These are phyloP conservation scores for Pythium plurisporium DNA, from an alignment of 352 stramenopile species.

Conservation along the genomic window DNA sequence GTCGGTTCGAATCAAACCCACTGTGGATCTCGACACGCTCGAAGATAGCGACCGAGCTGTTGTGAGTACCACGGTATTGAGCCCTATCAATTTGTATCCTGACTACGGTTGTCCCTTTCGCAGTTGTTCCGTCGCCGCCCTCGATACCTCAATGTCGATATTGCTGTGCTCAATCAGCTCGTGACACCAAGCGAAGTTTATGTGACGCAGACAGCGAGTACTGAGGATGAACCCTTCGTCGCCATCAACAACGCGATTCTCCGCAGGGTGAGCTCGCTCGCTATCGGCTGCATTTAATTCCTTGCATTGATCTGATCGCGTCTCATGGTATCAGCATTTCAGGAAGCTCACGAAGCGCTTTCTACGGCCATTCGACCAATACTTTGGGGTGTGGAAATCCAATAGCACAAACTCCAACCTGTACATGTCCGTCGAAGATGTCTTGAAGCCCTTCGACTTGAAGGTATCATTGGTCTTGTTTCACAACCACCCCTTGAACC, in stretches of 20 bases:
- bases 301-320: not conserved
- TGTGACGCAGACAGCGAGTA: conserved; percentile 41
- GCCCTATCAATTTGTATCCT: no score
- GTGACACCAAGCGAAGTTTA: conserved; percentile 44
- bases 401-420: conserved; percentile 52
- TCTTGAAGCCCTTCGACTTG: conserved; percentile 72
- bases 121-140: conserved; percentile 56
- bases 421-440: conserved; percentile 62
- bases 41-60: conserved; percentile 34
- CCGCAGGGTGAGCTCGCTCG: conserved; percentile 40
- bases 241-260: conserved; percentile 86
- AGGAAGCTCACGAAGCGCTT: conserved; percentile 80
- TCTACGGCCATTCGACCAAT: conserved; percentile 84
- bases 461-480: no score
- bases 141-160: conserved; percentile 50
- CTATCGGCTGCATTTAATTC: not conserved
- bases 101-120: not conserved
- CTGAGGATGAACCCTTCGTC: conserved; percentile 60
- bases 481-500: no score
- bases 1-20: conserved; percentile 51
- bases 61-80: conserved; percentile 23
- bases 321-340: conserved; percentile 54
- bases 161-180: conserved; percentile 60
- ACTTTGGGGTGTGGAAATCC: conserved; percentile 79
- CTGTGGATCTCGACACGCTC: conserved; percentile 34